Evolutionary conservation across 2,329 filamentous ascomycete genomes (phyloP), one percentile per base, ranked within the genome.

Genomic region (Aureobasidium uvarum): DNA sequence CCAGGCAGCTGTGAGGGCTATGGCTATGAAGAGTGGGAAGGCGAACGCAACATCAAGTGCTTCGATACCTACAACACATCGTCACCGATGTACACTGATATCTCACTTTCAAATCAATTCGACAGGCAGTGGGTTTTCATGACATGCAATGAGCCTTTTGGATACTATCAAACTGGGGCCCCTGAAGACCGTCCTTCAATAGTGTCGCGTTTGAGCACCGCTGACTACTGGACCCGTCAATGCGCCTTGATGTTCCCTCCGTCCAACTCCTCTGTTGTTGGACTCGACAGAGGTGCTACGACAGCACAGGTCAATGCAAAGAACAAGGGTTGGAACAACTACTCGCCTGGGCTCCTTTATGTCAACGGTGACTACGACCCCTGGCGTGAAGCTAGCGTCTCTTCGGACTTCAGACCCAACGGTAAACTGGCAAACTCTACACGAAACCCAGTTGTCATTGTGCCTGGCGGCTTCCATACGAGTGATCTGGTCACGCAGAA

Each of bases 121-220:
- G 78, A 83, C 68, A 75, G 84, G 0, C 83, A 85, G 67, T 88
- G 84, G 85, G 72, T 78, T 8, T 88, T 85, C 85, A 80, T 86
- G 74, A 77, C 81, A 1, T 88, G 86, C 78, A 87, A 88, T 71
- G 84, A 88, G 72, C 85, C 85, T n/a, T 81, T 85, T 66, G 81
- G 77, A 64, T 85, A 81, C 73, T 86, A 81, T 80, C 83, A 85
- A 72, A 80, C 81, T 67, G 82, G 81, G 23, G 83, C 83, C 7
- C 84, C 85, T 0, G 54, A 70, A 4, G 74, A 71, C 64, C 73
- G 70, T 0, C 74, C 80, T 3, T 78, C 77, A n/a, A 77, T 87
- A 50, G 80, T 84, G 62, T 85, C 83, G 18, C 80, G 83, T 28
- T 75, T 85, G 8, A 77, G 84, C 54, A 79, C 72, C 13, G 73